Conservation (phyloP, 257 asterid species). For the Datura wrightii region DNA sequence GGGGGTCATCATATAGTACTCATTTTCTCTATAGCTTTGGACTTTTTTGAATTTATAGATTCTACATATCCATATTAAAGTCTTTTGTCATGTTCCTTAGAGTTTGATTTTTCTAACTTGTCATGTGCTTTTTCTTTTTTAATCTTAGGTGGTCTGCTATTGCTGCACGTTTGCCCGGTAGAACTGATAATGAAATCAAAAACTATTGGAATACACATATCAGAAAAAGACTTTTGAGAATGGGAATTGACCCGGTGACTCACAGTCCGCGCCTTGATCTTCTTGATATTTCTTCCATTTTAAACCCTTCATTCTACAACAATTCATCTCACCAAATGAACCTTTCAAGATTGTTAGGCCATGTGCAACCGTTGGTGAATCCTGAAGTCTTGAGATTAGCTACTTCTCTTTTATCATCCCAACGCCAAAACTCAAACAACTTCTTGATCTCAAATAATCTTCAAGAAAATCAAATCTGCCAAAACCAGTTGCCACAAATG, state of each 20-base stretch:
- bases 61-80: background rate
- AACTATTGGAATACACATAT: slow-evolving; percentile 87
- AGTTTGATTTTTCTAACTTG: background rate
- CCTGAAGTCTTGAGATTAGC: slow-evolving; percentile 67
- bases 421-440: slow-evolving; percentile 43
- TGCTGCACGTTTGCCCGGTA: slow-evolving; percentile 80
- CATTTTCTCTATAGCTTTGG: background rate
- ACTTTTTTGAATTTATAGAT: background rate
- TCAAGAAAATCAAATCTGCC: slow-evolving; percentile 42
- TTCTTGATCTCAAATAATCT: slow-evolving; percentile 39
- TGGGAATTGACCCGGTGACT: slow-evolving; percentile 90
- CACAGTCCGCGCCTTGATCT: slow-evolving; percentile 83
- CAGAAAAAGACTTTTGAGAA: slow-evolving; percentile 71
- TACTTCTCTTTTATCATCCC: slow-evolving; percentile 54
- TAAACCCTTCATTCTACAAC: slow-evolving; percentile 43
- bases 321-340: slow-evolving; percentile 46
- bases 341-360: slow-evolving; percentile 61
- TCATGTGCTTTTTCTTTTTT: background rate
- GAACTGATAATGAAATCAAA: slow-evolving; percentile 86
- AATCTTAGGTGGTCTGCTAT: slow-evolving; percentile 78
- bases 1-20: background rate
- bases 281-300: slow-evolving; percentile 67
- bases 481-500: slow-evolving; percentile 41
- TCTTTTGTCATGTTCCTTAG: background rate
- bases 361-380: slow-evolving; percentile 49